phyloP scores from a whole-genome alignment of 1,139 yeast genomes.

The Debaryomyces sp. region DNA sequence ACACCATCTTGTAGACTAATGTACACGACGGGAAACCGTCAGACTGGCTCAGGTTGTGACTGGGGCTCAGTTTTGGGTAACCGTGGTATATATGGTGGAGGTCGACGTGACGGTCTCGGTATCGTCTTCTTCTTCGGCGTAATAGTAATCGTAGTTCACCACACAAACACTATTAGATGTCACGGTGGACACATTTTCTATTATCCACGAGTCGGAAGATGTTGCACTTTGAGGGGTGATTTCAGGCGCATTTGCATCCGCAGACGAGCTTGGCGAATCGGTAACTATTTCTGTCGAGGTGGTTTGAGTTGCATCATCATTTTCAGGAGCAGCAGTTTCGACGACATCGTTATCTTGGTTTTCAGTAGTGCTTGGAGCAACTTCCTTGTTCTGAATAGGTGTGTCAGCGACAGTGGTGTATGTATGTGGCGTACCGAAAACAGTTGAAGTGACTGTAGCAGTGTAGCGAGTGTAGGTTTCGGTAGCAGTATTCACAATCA shows the following conservation, averaged over 20 bases:
- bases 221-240: slow-evolving; percentile 37
- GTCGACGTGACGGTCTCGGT: slow-evolving; percentile 43
- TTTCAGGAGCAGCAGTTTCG: too few relatives aligned
- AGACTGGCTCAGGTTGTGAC: neutral
- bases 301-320: neutral
- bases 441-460: slow-evolving; percentile 48
- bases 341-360: neutral
- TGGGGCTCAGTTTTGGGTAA: slow-evolving; percentile 25
- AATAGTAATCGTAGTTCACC: slow-evolving; percentile 48
- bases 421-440: slow-evolving; percentile 41
- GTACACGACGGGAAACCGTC: neutral
- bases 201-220: slow-evolving; percentile 42
- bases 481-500: slow-evolving; percentile 33
- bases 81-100: slow-evolving; percentile 40
- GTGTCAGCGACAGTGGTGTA: slow-evolving; percentile 43
- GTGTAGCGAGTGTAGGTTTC: slow-evolving; percentile 47
- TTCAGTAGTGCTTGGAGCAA: neutral
- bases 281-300: neutral
- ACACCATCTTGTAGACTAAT: neutral
- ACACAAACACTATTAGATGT: slow-evolving; percentile 39
- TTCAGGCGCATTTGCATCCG: slow-evolving; percentile 29
- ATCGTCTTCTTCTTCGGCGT: slow-evolving; percentile 29
- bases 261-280: slow-evolving; percentile 13
- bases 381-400: slow-evolving; percentile 22
- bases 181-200: slow-evolving; percentile 39